Base-by-base conservation (phyloP, 116 monocot genomes). In the Trichopus zeylanicus region DNA sequence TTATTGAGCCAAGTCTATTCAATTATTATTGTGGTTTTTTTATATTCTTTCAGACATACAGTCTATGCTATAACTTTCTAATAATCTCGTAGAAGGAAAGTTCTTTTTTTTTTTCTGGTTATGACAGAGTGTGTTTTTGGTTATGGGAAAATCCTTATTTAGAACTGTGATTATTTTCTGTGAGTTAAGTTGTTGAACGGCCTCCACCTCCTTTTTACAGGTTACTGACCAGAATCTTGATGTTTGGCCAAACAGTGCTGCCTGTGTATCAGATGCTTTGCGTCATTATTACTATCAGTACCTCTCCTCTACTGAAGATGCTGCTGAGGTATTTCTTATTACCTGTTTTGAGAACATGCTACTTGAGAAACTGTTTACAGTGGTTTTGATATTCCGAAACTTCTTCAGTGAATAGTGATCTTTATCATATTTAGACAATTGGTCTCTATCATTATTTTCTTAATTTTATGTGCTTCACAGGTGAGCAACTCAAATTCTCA, bases 261-360 rank as follows among this genome's bases (percentile, higher is more conserved):
- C 98, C 33, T 78, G 71, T 83, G 80, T 92, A 35, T 66, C 82
- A 68, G 98, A 92, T 82, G 98, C 92, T 67, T 67, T 99, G 46
- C 88, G 98, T 26, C 92, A 75, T 56, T 92, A 92, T 59, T 99
- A 92, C 60, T 92, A 88, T 73, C 92, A 99, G 62, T 99, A 88
- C 37, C 92, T 99, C 64, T 99, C 92, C 49, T 78, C 88, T 25
- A 88, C 98, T 21, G 75, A 80, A 37, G 92, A 99, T 31, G 98
- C 92, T 66, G 98, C 98, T 66, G 88, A 99, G 92, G 98, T 91
- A 85, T 52, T 8, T 42, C 4, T 39, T 3, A 28, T 24, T n/a
- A 29, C 6, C n/a, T 62, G 25, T 61, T 42, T n/a, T 16, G 13
- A 15, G 42, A 42, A 42, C 42, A 42, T 13, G 42, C 42, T 3